phyloP scores from a whole-genome alignment of 176 grass and related monocot species.

The Thinopyrum elongatum region DNA sequence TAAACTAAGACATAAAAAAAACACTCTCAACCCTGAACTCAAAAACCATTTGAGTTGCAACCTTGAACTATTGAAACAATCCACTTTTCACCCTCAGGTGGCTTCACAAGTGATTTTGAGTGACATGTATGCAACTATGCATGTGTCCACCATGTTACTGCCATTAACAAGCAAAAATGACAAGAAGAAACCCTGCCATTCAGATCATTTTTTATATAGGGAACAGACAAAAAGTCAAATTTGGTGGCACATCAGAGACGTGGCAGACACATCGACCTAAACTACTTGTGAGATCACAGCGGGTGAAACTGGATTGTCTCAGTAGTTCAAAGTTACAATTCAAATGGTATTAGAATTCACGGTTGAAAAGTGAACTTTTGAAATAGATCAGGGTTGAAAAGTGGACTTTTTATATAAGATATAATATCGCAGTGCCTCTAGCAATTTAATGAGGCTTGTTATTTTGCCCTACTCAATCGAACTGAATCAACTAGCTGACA shows the following conservation, averaged over 20 bases:
- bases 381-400: background rate
- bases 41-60: background rate
- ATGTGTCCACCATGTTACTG: background rate
- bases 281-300: background rate
- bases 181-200: background rate
- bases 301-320: background rate
- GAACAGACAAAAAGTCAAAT: background rate
- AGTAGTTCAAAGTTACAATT: background rate
- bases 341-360: background rate
- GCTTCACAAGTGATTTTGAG: background rate
- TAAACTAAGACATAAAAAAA: background rate
- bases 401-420: background rate
- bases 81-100: background rate
- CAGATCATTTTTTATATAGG: background rate
- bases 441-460: background rate
- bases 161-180: background rate
- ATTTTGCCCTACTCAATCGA: background rate
- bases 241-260: background rate
- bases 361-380: background rate
- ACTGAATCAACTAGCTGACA: background rate
- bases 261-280: background rate
- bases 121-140: background rate
- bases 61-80: background rate
- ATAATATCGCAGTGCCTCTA: slow-evolving; percentile 5
- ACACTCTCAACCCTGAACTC: background rate